phyloP scores from a whole-genome alignment of 805 yeast species.

The Nakazawaea populi region DNA sequence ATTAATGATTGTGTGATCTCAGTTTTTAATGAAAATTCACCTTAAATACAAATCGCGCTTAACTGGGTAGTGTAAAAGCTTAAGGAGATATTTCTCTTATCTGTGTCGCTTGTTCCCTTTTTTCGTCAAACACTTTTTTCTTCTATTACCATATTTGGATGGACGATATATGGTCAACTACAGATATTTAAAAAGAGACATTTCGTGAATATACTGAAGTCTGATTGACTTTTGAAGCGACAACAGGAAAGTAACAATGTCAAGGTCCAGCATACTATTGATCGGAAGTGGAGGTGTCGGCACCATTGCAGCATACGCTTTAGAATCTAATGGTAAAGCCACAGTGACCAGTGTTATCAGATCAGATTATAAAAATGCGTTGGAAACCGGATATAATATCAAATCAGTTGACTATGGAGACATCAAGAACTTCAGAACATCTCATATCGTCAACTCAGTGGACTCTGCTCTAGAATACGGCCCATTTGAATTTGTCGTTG shows the following conservation, averaged over 20 bases:
- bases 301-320: slow-evolving; percentile 62
- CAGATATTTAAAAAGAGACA: too few relatives aligned
- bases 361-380: slow-evolving; percentile 53
- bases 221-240: background rate
- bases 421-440: slow-evolving; percentile 49
- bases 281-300: slow-evolving; percentile 91
- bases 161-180: background rate
- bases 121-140: background rate
- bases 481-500: slow-evolving; percentile 49
- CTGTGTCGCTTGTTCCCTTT: slow-evolving; percentile 1
- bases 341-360: slow-evolving; percentile 59
- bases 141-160: background rate
- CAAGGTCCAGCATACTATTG: slow-evolving; percentile 40
- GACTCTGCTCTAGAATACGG: slow-evolving; percentile 38
- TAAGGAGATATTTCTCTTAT: background rate
- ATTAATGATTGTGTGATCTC: too few relatives aligned
- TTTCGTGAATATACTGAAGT: too few relatives aligned
- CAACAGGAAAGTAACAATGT: background rate
- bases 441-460: slow-evolving; percentile 31
- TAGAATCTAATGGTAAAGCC: slow-evolving; percentile 40
- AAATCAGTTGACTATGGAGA: slow-evolving; percentile 60
- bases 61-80: too few relatives aligned
- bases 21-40: too few relatives aligned
- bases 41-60: background rate
- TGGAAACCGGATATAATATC: slow-evolving; percentile 48